A percentile compares a stretch with the other conserved stretches of the same genome.
Conservation (phyloP, 2,329 filamentous ascomycete species). For the Colletotrichum chlorophyti region DNA sequence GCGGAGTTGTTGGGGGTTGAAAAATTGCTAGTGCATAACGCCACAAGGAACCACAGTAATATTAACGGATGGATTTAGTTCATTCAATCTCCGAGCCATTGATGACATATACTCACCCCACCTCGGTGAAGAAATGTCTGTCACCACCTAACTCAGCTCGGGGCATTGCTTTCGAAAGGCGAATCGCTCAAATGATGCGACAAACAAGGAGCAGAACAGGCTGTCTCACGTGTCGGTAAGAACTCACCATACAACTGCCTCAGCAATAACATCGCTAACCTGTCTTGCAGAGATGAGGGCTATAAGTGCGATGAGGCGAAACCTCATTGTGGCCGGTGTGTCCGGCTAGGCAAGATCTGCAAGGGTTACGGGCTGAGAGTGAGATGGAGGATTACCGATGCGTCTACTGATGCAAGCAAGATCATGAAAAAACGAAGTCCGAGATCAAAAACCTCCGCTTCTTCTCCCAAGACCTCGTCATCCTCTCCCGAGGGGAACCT, state of each 20-base stretch:
- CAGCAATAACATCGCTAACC: neutral
- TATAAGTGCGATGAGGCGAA: constrained; percentile 42
- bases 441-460: neutral
- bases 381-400: constrained; percentile 34
- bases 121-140: neutral
- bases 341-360: constrained; percentile 37
- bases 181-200: too few relatives aligned
- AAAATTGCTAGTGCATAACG: too few relatives aligned
- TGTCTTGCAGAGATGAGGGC: constrained; percentile 35
- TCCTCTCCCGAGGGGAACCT: neutral
- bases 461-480: neutral
- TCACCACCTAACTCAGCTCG: neutral
- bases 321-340: constrained; percentile 38
- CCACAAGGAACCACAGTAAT: too few relatives aligned
- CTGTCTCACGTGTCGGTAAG: constrained; percentile 19
- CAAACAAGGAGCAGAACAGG: constrained; percentile 21
- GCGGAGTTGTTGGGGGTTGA: too few relatives aligned
- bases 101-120: too few relatives aligned
- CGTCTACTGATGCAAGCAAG: neutral
- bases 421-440: neutral
- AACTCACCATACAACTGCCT: rapidly evolving
- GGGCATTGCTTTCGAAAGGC: too few relatives aligned
- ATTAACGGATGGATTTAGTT: neutral
- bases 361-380: constrained; percentile 39
- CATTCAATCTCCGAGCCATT: neutral